Conservation (phyloP, 768 basidiomycete species). For the Tulasnella sp. region DNA sequence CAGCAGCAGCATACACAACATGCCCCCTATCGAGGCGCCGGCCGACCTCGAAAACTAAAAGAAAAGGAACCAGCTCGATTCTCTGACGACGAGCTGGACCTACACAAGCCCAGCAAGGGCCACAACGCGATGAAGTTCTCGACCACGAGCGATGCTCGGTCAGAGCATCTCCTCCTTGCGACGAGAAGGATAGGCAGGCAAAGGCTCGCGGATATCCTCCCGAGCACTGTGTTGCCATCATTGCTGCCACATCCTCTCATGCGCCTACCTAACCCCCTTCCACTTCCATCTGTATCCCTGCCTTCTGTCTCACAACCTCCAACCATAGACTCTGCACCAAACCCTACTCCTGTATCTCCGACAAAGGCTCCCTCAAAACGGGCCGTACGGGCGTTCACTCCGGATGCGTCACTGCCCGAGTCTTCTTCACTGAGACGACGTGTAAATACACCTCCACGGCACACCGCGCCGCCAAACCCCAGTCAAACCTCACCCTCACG, state of each 20-base stretch:
- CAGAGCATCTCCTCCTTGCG: slow-evolving; percentile 19
- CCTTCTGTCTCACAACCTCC: not conserved
- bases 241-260: not conserved
- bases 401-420: too few relatives aligned
- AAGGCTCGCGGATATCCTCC: slow-evolving; percentile 5
- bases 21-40: not conserved
- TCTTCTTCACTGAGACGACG: too few relatives aligned
- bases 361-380: not conserved
- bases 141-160: slow-evolving; percentile 13
- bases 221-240: not conserved
- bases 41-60: not conserved
- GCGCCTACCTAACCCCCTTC: not conserved
- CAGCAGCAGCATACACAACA: not conserved
- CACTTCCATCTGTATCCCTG: not conserved
- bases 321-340: not conserved
- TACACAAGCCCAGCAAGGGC: not conserved
- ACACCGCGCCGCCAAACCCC: too few relatives aligned
- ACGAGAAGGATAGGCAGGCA: slow-evolving; percentile 14
- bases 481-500: too few relatives aligned
- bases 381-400: not conserved
- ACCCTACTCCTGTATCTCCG: not conserved
- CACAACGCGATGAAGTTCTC: slow-evolving; percentile 11
- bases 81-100: slow-evolving; percentile 11
- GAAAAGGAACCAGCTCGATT: not conserved
- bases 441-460: too few relatives aligned